phyloP scores from a whole-genome alignment of 2,329 filamentous ascomycete genomes.

The Dissoconium aciculare region DNA sequence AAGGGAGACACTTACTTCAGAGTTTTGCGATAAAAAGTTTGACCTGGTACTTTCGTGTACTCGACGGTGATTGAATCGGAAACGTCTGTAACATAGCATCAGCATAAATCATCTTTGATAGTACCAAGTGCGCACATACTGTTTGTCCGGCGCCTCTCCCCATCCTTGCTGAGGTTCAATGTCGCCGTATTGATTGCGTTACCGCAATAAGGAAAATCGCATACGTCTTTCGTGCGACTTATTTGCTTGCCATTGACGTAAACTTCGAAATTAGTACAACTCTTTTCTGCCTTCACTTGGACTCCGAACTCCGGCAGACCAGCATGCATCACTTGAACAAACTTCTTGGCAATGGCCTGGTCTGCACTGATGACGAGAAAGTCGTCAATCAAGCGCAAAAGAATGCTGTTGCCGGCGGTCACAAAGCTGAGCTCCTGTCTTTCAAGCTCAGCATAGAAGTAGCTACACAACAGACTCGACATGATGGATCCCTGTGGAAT shows the following conservation, averaged over 20 bases:
- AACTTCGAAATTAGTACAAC: constrained; percentile 67
- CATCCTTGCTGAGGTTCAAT: constrained; percentile 59
- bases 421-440: constrained; percentile 53
- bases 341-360: constrained; percentile 48
- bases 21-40: constrained; percentile 65
- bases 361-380: constrained; percentile 76
- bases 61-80: constrained; percentile 69
- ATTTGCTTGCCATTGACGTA: constrained; percentile 40
- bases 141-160: constrained; percentile 36
- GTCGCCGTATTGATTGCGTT: constrained; percentile 58
- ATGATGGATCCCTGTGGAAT: constrained; percentile 89
- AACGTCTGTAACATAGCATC: constrained; percentile 30
- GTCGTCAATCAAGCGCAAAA: constrained; percentile 79
- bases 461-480: constrained; percentile 78
- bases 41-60: constrained; percentile 54
- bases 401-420: constrained; percentile 38
- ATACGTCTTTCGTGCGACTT: constrained; percentile 27
- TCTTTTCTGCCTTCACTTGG: constrained; percentile 60
- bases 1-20: constrained; percentile 30
- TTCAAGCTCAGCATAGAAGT: constrained; percentile 89
- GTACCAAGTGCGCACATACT: constrained; percentile 30
- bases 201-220: constrained; percentile 79
- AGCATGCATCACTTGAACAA: constrained; percentile 65
- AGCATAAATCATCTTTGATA: constrained; percentile 8
- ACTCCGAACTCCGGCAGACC: constrained; percentile 73